Evolutionary conservation across 768 basidiomycete species (phyloP), one percentile per base, ranked within the genome.

Genomic region (Lentinula aciculospora): DNA sequence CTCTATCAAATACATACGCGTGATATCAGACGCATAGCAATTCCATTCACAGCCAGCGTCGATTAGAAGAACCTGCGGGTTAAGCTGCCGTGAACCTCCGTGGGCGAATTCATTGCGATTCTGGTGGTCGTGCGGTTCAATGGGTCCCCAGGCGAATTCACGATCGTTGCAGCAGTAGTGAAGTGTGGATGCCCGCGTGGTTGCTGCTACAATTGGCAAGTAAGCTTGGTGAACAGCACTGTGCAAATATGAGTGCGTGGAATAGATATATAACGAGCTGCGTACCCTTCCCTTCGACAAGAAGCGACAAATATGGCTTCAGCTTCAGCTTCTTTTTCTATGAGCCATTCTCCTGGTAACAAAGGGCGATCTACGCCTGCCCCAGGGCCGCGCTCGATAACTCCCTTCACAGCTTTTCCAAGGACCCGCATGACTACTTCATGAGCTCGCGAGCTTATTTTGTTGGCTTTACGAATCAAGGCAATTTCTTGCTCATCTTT

Each of bases 91-190:
- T 8, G 70, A 62, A 12, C 73, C 67, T 7, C 67, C 70, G 37
- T 76, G 74, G 3, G 76, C 72, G 31, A 88, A 69, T 0, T 71
- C 71, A 36, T 76, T 74, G 19, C 68, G 70, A 67, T 90, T 86
- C 23, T 76, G 63, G 54, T 81, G 81, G 60, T 85, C 83, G 60
- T 80, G 75, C 1, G 75, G 68, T 2, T 74, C 67, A 19, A 88
- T 73, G 5, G 92, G 92, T 2, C 90, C 89, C 91, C 90, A 93
- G 1, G 88, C 85, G 66, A 93, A 92, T 46, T 85, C 86, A 58
- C 81, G 82, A 67, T 94, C 91, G 65, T 96, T 97, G 74, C 92
- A 94, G 65, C 94, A 94, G 71, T 98, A 98, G 66, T 98, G 95
- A 3, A 98, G 75, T 0, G 93, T 97, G 1, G 92, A 87, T 3